Base-by-base conservation (phyloP, 441 rosid species). In the Populus hybrid region DNA sequence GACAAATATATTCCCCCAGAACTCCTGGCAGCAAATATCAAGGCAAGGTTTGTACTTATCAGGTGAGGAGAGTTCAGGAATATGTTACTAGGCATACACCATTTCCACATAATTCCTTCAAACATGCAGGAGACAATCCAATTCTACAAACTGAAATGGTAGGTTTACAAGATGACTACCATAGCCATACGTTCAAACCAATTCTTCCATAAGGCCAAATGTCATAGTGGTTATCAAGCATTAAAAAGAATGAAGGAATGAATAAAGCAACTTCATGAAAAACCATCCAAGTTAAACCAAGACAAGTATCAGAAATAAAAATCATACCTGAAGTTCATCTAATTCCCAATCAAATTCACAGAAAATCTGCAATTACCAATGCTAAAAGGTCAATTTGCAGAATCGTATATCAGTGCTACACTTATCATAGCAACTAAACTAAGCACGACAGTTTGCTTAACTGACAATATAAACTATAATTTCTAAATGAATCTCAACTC, bases 331-430 rank as follows among this genome's bases (percentile, higher is more conserved):
- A 80, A 91, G 85, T 70, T 92, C 92, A 70, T 96, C 98, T 38
- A 93, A 23, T 71, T 89, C 94, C 99, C 99, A 96, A 85, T 96
- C 98, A 82, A 90, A 96, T 76, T 93, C 98, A 77, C 98, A 91
- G 29, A 94, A 86, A 81, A 93, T 88, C 99, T 96, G 92, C 88
- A 91, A 64, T 45, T 35, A 75, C 71, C 64, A 71, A 74, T 63
- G 72, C 80, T 40, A 76, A 35, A 69, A 40, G 45, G 26, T 82
- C 72, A 87, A 71, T 42, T 18, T 38, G 63, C 7, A 64, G 9
- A 23, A 14, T 11, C 18, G 9, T 79, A 26, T 18, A 69, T 24
- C 23, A 29, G 11, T 21, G 18, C 28, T 36, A 33, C 31, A 72
- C 11, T 26, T 31, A 23, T 11, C 33, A 16, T 23, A 65, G 20